Base-by-base conservation (phyloP, 805 yeast genomes). In the Hanseniaspora osmophila region DNA sequence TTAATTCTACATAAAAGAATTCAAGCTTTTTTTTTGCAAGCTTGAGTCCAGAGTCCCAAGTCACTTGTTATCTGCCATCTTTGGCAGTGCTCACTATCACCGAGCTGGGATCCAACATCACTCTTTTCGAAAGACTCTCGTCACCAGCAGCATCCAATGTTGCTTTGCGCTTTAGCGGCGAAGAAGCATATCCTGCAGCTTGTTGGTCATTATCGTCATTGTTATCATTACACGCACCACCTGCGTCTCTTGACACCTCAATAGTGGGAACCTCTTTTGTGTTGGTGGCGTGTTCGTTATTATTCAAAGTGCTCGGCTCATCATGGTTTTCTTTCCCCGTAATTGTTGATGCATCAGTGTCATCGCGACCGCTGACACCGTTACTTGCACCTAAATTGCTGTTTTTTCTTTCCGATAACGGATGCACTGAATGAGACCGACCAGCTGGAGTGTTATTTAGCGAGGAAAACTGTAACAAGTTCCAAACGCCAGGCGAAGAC, bases 401-500 rank as follows among this genome's bases (percentile, higher is more conserved):
- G 27, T 27, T 15, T 12, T 41, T 38, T 37, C 30, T 35, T 44
- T 42, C 39, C 10, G 38, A 33, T 42, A 19, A 29, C 27, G 18
- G 38, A 9, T 35, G 19, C 39, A 43, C 44, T 22, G 12, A 43
- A 16, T 30, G 41, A n/a, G 17, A 40, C 33, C 18, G 35, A 43
- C 2, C 44, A 15, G 61, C 62, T 10, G 65, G 65, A 3, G 65
- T 61, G 42, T 61, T 61, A 37, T 55, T 60, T 2, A 56, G 61
- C 3, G 78, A 73, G 37, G 75, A 67, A 46, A 88, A 78, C 55
- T 87, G 95, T 56, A 88, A 85, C 64, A 84, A 79, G 58, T 83
- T 84, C 96, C 96, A 85, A 48, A 88, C 75, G 15, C 95, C 96
- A 1, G 97, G 97, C 1, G 95, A 84, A 30, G 66, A 62, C 44